Evolutionary conservation across 2,329 filamentous ascomycete genomes (phyloP), one percentile per base, ranked within the genome.

Genomic region (Pyrenochaeta sp.): DNA sequence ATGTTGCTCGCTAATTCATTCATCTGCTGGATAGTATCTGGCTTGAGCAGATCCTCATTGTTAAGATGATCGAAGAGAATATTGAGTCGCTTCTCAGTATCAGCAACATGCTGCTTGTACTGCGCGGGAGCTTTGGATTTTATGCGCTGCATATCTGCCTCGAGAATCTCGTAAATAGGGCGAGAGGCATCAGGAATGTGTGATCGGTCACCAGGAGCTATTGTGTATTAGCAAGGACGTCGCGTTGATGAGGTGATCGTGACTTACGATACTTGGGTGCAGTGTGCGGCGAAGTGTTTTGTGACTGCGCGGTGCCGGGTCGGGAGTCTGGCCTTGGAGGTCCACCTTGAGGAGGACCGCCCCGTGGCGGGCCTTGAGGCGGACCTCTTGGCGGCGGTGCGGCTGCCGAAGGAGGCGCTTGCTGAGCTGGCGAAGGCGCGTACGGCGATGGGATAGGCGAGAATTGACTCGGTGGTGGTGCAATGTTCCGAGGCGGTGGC

Each of bases 61-160:
- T 98, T 99, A 46, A 99, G 84, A 77, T 97, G 93, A 74, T 99
- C 94, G 76, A 97, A 98, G n/a, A 99, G 83, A 49, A 97, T 89
- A 70, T 91, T 91, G 58, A 99, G 85, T 28, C 95, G 89, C 80
- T 97, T 97, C 76, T 97, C 92, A 2, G 93, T 95, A 75, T 98
- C 95, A 70, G 92, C 91, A 22, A 99, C 93, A 76, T 98, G 93
- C 13, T 89, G 85, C 62, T 91, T 90, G 80, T 95, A 97, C 15
- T 90, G 89, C n/a, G 90, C 83, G 19, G 95, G 95, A 0, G 95
- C 95, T 67, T 92, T 90, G 32, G 88, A 81, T 58, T 93, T 93
- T 54, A 99, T 91, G 34, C 93, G 91, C 69, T 94, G 89, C 87
- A 98, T 93, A 68, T 98, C 94, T 32, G 86, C 85, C 52, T 83